Percentiles rank a stretch among this genome's conserved stretches.
Evolutionary conservation across 2,329 filamentous ascomycete species (phyloP).

Genomic region (Paraconiothyrium brasiliense): DNA sequence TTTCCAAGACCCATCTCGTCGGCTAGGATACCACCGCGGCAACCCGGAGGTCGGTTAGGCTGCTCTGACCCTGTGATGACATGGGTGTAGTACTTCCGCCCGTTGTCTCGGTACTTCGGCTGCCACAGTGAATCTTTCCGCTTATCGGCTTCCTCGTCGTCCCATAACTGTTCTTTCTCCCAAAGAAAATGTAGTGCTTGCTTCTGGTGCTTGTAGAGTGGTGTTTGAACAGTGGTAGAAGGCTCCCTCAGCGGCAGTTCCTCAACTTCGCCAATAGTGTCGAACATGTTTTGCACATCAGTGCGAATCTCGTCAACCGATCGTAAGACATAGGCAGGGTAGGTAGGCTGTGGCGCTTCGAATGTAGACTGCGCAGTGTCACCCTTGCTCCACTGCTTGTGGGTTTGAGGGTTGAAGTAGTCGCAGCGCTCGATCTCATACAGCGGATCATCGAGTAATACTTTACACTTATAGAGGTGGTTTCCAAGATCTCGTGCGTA

Average conservation of each 20-base stretch:
- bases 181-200: slow-evolving; percentile 90
- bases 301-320: slow-evolving; percentile 87
- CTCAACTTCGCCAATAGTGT: slow-evolving; percentile 79
- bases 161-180: slow-evolving; percentile 74
- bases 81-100: slow-evolving; percentile 76
- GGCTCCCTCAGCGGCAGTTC: slow-evolving; percentile 79
- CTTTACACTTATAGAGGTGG: slow-evolving; percentile 70
- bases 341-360: slow-evolving; percentile 23
- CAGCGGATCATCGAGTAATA: slow-evolving; percentile 72
- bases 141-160: slow-evolving; percentile 68
- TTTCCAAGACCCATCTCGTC: slow-evolving; percentile 64
- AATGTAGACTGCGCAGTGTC: slow-evolving; percentile 19
- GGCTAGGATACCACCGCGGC: slow-evolving; percentile 58
- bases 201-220: slow-evolving; percentile 84
- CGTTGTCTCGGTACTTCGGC: slow-evolving; percentile 63
- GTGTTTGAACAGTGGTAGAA: slow-evolving; percentile 68
- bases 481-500: slow-evolving; percentile 72
- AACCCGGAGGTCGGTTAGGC: slow-evolving; percentile 44
- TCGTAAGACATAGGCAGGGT: slow-evolving; percentile 56
- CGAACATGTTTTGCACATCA: slow-evolving; percentile 88
- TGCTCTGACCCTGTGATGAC: slow-evolving; percentile 75
- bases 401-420: slow-evolving; percentile 77
- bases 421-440: slow-evolving; percentile 71
- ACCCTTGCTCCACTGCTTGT: slow-evolving; percentile 22
- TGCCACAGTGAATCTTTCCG: slow-evolving; percentile 82